phyloP scores from a whole-genome alignment of 1,284 basidiomycete species.

The Marasmius oreades region DNA sequence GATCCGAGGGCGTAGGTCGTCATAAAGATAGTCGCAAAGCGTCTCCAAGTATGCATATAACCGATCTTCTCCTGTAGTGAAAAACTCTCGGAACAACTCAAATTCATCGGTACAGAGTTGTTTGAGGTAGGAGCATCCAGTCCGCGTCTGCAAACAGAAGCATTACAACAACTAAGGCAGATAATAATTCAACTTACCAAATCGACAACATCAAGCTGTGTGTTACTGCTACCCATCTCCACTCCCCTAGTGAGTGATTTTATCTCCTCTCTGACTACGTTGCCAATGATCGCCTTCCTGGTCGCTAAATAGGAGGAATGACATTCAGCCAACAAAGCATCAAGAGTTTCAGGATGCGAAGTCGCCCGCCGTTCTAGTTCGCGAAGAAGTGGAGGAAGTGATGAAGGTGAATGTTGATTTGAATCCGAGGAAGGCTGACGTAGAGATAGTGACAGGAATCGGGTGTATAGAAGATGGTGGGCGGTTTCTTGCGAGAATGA shows the following conservation, averaged over 20 bases:
- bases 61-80: conserved; percentile 78
- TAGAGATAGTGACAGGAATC: conserved; percentile 71
- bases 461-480: conserved; percentile 81
- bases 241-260: conserved; percentile 75
- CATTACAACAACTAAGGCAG: background rate
- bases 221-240: conserved; percentile 63
- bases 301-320: conserved; percentile 77
- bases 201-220: conserved; percentile 68
- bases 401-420: conserved; percentile 19
- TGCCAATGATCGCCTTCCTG: conserved; percentile 67
- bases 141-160: conserved; percentile 57
- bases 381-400: conserved; percentile 71
- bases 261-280: conserved; percentile 76
- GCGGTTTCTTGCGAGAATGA: conserved; percentile 70
- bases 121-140: conserved; percentile 88
- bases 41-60: conserved; percentile 86
- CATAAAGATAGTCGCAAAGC: conserved; percentile 90
- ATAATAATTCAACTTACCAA: conserved; percentile 47
- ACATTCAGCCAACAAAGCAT: conserved; percentile 77
- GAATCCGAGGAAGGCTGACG: background rate
- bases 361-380: conserved; percentile 80
- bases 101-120: conserved; percentile 89
- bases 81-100: conserved; percentile 79
- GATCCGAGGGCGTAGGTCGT: conserved; percentile 89
- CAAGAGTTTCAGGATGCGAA: conserved; percentile 74